Evolutionary conservation across 305 asterid genomes (phyloP).

Genomic region (Rubia tinctorum): DNA sequence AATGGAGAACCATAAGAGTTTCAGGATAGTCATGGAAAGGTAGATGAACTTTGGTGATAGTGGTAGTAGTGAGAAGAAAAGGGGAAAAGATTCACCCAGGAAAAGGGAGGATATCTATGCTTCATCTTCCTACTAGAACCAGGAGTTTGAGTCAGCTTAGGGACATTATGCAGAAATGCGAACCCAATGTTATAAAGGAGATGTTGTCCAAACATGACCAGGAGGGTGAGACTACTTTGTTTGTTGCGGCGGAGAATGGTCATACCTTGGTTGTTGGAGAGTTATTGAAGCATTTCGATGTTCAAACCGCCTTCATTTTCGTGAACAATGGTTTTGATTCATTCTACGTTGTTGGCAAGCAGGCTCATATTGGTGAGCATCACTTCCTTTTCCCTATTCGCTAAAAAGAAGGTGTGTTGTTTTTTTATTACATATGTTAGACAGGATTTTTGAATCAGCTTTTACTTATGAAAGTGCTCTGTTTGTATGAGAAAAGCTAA

Average conservation of each 20-base stretch:
- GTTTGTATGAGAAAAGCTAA: not conserved
- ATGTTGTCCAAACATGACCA: constrained; percentile 74
- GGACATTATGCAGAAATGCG: constrained; percentile 65
- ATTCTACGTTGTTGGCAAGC: constrained; percentile 86
- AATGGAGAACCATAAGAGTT: constrained; percentile 95
- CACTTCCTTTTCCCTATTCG: constrained; percentile 5
- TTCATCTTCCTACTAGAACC: constrained; percentile 82
- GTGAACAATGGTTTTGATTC: constrained; percentile 92
- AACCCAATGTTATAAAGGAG: constrained; percentile 42
- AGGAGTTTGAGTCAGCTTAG: constrained; percentile 74
- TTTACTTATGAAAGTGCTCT: not conserved
- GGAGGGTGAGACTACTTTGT: constrained; percentile 90
- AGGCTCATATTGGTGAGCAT: constrained; percentile 76
- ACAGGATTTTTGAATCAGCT: not conserved
- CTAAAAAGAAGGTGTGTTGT: not conserved
- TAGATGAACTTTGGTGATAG: constrained; percentile 86
- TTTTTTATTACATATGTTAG: not conserved
- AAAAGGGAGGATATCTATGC: constrained; percentile 82
- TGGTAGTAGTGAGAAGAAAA: constrained; percentile 71
- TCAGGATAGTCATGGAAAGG: constrained; percentile 89
- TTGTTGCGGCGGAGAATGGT: constrained; percentile 87
- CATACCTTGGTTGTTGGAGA: constrained; percentile 68
- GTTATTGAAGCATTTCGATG: constrained; percentile 69
- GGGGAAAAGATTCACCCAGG: constrained; percentile 84
- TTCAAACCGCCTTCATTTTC: constrained; percentile 60